Conservation (phyloP, 2,329 filamentous ascomycete species). For the Ambrosiella xylebori region DNA sequence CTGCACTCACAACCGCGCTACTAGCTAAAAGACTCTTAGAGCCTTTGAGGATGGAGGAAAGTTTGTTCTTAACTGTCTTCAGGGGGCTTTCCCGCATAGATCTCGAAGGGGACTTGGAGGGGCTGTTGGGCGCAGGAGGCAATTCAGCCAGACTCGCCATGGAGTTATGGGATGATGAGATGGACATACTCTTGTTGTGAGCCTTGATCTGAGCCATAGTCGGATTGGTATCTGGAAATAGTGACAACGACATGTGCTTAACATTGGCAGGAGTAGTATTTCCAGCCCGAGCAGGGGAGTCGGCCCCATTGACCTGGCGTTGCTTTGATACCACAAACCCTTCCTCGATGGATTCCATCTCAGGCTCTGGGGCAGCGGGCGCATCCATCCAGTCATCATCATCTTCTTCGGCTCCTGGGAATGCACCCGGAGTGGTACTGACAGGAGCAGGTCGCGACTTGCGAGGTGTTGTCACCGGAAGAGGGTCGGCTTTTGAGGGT, state of each 20-base stretch:
- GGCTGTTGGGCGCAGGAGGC: slow-evolving; percentile 24
- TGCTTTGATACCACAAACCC: slow-evolving; percentile 27
- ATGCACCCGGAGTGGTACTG: slow-evolving; percentile 37
- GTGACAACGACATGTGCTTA: slow-evolving; percentile 48
- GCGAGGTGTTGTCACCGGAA: slow-evolving; percentile 15
- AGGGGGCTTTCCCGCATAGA: slow-evolving; percentile 56
- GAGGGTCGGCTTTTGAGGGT: not conserved
- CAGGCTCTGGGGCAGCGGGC: slow-evolving; percentile 18
- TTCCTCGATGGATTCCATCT: slow-evolving; percentile 7
- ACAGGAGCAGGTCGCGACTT: slow-evolving; percentile 17
- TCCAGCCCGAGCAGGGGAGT: slow-evolving; percentile 19
- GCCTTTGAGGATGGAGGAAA: slow-evolving; percentile 78
- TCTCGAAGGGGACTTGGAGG: slow-evolving; percentile 39
- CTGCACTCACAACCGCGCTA: slow-evolving; percentile 46
- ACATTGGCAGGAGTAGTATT: slow-evolving; percentile 29
- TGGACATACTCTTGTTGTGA: slow-evolving; percentile 24
- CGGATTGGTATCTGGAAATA: slow-evolving; percentile 23
- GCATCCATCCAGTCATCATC: slow-evolving; percentile 49
- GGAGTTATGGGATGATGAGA: slow-evolving; percentile 32
- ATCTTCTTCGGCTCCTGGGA: slow-evolving; percentile 27
- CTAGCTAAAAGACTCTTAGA: slow-evolving; percentile 76
- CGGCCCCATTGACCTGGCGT: slow-evolving; percentile 18
- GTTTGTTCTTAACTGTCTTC: slow-evolving; percentile 80
- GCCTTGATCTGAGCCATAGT: slow-evolving; percentile 17
- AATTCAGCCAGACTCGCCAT: slow-evolving; percentile 31